Conservation (phyloP, 75 land plant species). For the Azolla pinnata region DNA sequence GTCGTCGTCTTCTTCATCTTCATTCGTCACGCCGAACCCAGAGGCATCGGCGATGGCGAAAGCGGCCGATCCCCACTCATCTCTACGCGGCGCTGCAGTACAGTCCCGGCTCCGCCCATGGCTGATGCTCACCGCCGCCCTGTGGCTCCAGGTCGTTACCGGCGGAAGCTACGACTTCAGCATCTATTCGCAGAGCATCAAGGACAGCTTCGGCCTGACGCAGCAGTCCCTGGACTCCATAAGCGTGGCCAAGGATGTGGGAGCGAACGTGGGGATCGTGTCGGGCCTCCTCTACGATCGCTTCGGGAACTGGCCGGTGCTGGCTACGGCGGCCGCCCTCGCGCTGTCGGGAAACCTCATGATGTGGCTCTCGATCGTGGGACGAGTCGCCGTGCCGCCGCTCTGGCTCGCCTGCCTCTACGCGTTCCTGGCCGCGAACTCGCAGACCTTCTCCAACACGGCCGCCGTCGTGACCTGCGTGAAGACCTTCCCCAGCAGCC, state of each 20-base stretch:
- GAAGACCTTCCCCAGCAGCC: conserved; percentile 48
- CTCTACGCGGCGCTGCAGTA: too few species aligned
- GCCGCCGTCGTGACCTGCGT: conserved; percentile 68
- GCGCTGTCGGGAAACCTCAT: conserved; percentile 49
- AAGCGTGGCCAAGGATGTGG: conserved; percentile 73
- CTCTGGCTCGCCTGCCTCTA: conserved; percentile 52
- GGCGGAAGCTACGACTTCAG: conserved; percentile 67
- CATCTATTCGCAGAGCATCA: conserved; percentile 59
- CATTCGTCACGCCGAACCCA: too few species aligned
- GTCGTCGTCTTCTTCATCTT: too few species aligned
- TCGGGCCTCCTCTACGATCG: conserved; percentile 63
- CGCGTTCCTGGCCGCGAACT: conserved; percentile 71
- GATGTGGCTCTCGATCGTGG: conserved; percentile 64
- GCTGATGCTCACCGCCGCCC: conserved; percentile 46
- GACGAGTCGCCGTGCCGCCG: conserved; percentile 28
- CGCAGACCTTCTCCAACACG: conserved; percentile 74
- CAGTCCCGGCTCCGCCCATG: too few species aligned
- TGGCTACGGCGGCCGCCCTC: conserved; percentile 48
- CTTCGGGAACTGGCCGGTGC: conserved; percentile 46
- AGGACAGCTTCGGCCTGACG: conserved; percentile 39
- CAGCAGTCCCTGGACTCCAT: conserved; percentile 76
- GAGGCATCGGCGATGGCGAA: too few species aligned
- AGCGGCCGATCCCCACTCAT: too few species aligned
- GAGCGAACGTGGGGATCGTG: conserved; percentile 66
- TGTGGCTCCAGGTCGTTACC: conserved; percentile 59